Base-by-base conservation (phyloP, 352 stramenopile species). In the Phytopythium cucurbitacearum region DNA sequence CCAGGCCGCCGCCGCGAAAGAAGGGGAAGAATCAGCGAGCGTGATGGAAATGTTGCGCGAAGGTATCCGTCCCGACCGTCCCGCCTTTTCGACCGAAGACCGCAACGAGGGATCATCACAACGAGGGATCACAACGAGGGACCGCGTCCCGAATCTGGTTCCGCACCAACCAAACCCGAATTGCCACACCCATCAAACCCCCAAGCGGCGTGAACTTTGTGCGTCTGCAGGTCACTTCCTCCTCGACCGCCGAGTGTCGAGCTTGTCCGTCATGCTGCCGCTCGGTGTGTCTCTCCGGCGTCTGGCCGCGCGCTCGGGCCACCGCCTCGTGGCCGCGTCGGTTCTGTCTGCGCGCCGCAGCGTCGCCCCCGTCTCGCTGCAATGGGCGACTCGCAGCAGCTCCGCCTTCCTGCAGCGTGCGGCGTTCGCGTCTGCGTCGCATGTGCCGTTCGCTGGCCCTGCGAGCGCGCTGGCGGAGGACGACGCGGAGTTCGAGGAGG, bases 221-320 rank as follows among this genome's bases (percentile, higher is more conserved):
- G 28, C 21, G 21, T 21, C 28, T 49, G 44, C 28, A 15, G 12
- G 11, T 34, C 44, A 40, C 44, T 34, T 6, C 45, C 8, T 8
- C 45, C 32, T 6, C 44, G 7, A 9, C 40, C 28, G 3, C 33
- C 13, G 10, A 28, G 21, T 28, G 21, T 28, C 21, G 21, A 28
- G 21, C 21, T 28, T 28, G 10, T 12, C 15, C n/a, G 12, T 35
- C 46, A 76, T 76, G 67, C 45, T 76, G 33, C 67, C 67, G 40
- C 56, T 76, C 33, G 41, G 53, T 41, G 60, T 62, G 16, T 67
- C 67, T 7, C 60, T 76, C 28, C 67, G 67, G 32, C 65, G 61
- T 35, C 45, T 76, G 9, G 60, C 57, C 35, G 46, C 54, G 45
- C 67, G 63, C 48, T 67, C 63, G 21, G 38, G 43, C 21, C 21